A percentile compares a stretch with the other conserved stretches of the same genome.
These are phyloP conservation scores for Zymoseptoria crescenta DNA, from an alignment of 2,329 filamentous ascomycete genomes.

Conservation along the genomic window DNA sequence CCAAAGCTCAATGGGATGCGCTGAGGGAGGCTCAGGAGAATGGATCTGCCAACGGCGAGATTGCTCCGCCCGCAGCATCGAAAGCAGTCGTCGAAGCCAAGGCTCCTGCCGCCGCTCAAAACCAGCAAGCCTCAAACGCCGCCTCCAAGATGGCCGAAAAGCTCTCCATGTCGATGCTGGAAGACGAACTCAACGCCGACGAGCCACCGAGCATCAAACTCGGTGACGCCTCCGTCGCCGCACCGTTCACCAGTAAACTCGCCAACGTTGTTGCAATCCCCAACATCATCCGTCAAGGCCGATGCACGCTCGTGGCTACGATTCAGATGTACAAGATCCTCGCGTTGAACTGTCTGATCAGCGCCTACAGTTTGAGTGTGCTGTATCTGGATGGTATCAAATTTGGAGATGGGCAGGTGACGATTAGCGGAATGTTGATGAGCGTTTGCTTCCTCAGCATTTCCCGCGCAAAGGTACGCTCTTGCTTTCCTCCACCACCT, in stretches of 20 bases:
- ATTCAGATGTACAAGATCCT: constrained; percentile 99
- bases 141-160: constrained; percentile 77
- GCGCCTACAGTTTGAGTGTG: constrained; percentile 92
- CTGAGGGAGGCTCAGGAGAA: constrained; percentile 44
- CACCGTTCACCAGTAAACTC: constrained; percentile 94
- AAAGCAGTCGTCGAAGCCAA: constrained; percentile 13
- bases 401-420: constrained; percentile 96
- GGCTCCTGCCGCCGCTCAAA: constrained; percentile 44
- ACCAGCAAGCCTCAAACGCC: constrained; percentile 56
- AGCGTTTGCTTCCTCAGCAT: constrained; percentile 98
- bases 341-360: constrained; percentile 94
- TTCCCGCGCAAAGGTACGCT: constrained; percentile 72
- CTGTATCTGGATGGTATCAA: constrained; percentile 98
- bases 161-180: constrained; percentile 80
- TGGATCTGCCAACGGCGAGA: constrained; percentile 20
- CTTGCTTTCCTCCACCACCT: not conserved
- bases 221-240: constrained; percentile 92
- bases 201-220: constrained; percentile 95
- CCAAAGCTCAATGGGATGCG: constrained; percentile 55
- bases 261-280: constrained; percentile 94
- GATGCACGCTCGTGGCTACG: constrained; percentile 93
- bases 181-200: constrained; percentile 75
- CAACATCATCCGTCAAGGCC: constrained; percentile 95
- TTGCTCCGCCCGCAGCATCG: constrained; percentile 14
- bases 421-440: constrained; percentile 99